Percentiles rank a stretch among this genome's conserved stretches.
Evolutionary conservation across 1,284 basidiomycete species (phyloP).

Genomic region (Bondarzewia mesenterica): DNA sequence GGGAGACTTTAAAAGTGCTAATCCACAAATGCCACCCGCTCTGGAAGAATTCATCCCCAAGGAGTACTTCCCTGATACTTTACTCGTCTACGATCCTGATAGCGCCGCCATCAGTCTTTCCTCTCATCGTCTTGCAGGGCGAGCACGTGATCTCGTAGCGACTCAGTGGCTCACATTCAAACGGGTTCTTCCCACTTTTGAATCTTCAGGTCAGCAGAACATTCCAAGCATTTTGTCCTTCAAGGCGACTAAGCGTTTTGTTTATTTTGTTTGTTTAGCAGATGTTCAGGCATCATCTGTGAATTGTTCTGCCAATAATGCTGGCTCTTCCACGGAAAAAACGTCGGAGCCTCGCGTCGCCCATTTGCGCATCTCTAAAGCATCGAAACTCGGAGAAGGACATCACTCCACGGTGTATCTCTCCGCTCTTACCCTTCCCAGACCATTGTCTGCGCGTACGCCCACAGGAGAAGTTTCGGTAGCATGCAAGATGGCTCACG

Average conservation of each 20-base stretch:
- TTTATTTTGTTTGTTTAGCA: not conserved
- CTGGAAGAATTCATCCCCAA: slow-evolving; percentile 26
- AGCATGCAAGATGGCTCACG: slow-evolving; percentile 25
- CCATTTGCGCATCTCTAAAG: slow-evolving; percentile 20
- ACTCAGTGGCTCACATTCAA: not conserved
- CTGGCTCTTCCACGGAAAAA: not conserved
- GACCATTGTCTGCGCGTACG: slow-evolving; percentile 18
- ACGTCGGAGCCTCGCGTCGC: slow-evolving; percentile 6
- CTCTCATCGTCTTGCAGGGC: not conserved
- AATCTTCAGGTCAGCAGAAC: not conserved
- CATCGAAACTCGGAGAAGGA: slow-evolving; percentile 22
- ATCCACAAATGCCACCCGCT: not conserved
- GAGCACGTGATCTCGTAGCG: not conserved
- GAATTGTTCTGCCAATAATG: too few relatives aligned
- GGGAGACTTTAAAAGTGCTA: not conserved
- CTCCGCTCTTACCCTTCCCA: slow-evolving; percentile 23
- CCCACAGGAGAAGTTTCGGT: slow-evolving; percentile 21
- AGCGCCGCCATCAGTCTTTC: not conserved
- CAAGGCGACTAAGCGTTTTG: not conserved
- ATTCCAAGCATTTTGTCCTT: not conserved
- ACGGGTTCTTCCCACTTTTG: not conserved
- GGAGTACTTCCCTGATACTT: slow-evolving; percentile 23
- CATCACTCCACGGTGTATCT: slow-evolving; percentile 27
- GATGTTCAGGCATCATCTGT: too few relatives aligned
- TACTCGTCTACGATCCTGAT: slow-evolving; percentile 23